Base-by-base conservation (phyloP, 768 basidiomycete species). In the Phlebiopsis flavidoalba region DNA sequence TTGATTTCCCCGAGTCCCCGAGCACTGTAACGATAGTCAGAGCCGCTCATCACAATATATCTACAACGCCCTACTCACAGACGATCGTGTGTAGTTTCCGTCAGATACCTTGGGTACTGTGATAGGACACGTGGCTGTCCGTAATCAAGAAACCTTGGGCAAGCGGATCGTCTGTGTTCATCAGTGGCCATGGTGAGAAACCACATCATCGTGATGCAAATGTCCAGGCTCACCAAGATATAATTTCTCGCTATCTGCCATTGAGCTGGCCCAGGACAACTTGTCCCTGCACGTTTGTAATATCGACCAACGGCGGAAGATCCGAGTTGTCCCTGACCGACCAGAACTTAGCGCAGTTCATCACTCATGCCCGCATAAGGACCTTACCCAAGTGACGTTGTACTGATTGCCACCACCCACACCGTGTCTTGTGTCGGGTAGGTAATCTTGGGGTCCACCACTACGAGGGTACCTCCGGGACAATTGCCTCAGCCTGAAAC, bases 61-160 rank as follows among this genome's bases (percentile, higher is more conserved):
- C n/a, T n/a, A n/a, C n/a, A n/a, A n/a, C n/a, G n/a, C n/a, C n/a
- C n/a, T n/a, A 68, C 69, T 71, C 61, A 81, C 80, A 70, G 60
- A 82, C 71, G 59, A 80, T 76, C 65, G 81, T 82, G 81, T 82
- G 63, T 77, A 73, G 53, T 70, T 60, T 15, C 78, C 66, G 5
- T 70, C 52, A 12, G 73, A 49, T 7, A 78, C 70, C 21, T 73
- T 61, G 3, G 80, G 79, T 31, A 80, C 74, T 7, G 64, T 74
- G 17, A 81, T 72, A n/a, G n/a, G 63, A 65, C n/a, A 76, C 74
- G n/a, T 61, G 68, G 11, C 80, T 80, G 22, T 71, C 68, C 8
- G 66, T 67, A 48, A 82, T 70, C 6, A 70, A 68, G 67, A 82
- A 81, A 6, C 69, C 70, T 14, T 58, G 60, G 3, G 77, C 80